A percentile compares a stretch with the other conserved stretches of the same genome.
Evolutionary conservation across 2,329 filamentous ascomycete species (phyloP).

Genomic region (Ambrosiella cleistominuta): DNA sequence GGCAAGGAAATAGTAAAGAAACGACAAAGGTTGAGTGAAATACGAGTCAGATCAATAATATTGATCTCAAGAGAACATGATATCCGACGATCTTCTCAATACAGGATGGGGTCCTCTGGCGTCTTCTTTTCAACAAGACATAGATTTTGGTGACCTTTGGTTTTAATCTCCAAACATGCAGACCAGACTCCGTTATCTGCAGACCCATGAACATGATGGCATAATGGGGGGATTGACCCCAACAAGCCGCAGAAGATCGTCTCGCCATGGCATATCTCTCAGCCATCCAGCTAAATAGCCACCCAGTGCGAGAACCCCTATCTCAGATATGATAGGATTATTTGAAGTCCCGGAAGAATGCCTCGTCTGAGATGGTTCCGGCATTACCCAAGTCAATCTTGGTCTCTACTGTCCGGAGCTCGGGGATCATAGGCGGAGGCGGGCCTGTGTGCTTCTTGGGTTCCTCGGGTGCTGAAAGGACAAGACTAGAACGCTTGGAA

Average conservation of each 20-base stretch:
- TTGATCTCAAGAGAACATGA: not conserved
- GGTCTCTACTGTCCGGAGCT: constrained; percentile 34
- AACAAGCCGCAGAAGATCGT: not conserved
- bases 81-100: not conserved
- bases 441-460: constrained; percentile 27
- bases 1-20: not conserved
- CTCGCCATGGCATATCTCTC: not conserved
- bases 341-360: constrained; percentile 44
- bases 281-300: constrained; percentile 1
- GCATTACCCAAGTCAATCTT: constrained; percentile 29
- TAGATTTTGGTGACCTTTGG: no score
- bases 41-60: no score
- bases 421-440: constrained; percentile 44
- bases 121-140: not conserved
- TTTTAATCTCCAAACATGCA: not conserved
- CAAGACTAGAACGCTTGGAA: constrained; percentile 25
- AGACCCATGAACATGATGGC: no score
- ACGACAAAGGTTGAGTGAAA: constrained; percentile 1
- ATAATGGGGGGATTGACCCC: no score
- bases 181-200: not conserved
- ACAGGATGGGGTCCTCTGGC: not conserved
- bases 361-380: constrained; percentile 27
- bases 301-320: not conserved
- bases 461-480: constrained; percentile 19
- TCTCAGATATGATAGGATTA: constrained; percentile 17